Conservation (phyloP, 441 rosid genomes). For the Adansonia madagascariensis region DNA sequence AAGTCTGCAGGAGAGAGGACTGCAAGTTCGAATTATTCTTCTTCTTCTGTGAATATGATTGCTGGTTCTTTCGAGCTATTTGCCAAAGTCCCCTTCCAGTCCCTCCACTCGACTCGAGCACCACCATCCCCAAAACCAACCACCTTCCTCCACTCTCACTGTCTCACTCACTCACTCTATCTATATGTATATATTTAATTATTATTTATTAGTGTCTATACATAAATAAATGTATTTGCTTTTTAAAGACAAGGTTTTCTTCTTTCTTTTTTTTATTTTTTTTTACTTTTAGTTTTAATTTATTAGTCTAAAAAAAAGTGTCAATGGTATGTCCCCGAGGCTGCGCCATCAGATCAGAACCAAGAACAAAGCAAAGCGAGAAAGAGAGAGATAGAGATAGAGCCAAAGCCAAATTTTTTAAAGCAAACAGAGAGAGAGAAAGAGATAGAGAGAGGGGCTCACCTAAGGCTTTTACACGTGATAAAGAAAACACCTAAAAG, state of each 20-base stretch:
- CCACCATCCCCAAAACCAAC: neutral
- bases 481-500: slow-evolving; percentile 78
- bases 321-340: slow-evolving; percentile 44
- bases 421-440: slow-evolving; percentile 16
- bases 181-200: neutral
- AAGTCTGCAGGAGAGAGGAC: slow-evolving; percentile 58
- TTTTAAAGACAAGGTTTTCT: slow-evolving; percentile 18
- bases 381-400: slow-evolving; percentile 21
- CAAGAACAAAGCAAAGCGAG: slow-evolving; percentile 38
- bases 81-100: neutral
- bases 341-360: slow-evolving; percentile 45
- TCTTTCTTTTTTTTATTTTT: too few relatives aligned
- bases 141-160: neutral
- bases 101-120: neutral
- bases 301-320: neutral
- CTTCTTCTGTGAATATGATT: slow-evolving; percentile 62
- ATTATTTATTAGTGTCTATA: neutral
- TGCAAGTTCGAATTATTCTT: slow-evolving; percentile 79
- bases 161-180: slow-evolving; percentile 5
- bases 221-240: slow-evolving; percentile 1
- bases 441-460: slow-evolving; percentile 18
- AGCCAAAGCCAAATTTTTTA: slow-evolving; percentile 16
- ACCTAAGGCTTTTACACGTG: slow-evolving; percentile 79
- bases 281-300: neutral
- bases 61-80: slow-evolving; percentile 32